Base-by-base conservation (phyloP, 1,139 yeast species). In the Pichia sp. region DNA sequence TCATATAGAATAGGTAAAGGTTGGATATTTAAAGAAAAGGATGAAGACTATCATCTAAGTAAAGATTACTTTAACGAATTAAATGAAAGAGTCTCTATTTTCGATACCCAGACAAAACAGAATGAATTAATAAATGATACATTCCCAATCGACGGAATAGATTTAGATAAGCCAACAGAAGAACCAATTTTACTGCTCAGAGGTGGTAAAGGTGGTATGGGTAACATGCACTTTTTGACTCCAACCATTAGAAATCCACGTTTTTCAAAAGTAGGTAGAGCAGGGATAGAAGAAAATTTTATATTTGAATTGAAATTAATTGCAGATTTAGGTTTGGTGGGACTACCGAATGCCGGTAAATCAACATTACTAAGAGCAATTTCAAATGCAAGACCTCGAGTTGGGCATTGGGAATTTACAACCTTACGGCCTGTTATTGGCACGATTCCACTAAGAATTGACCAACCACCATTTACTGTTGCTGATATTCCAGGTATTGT, bases 401-500 rank as follows among this genome's bases (percentile, higher is more conserved):
- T 92, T 13, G 98, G 97, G 0, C 95, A 89, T 64, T 92, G 97
- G 97, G 95, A 86, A 62, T 92, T 92, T 62, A 92, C 98, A 0
- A 92, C 98, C 1, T 69, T 92, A 49, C 88, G 82, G 55, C 98
- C 98, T 0, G 83, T 92, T 0, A 80, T 92, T 41, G 98, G 98
- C 2, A 90, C 97, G 0, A 85, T 92, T 20, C 73, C 75, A 45
- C 68, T 81, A 34, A 77, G 83, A 1, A 76, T 84, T 5, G 87
- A 83, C 53, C 76, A 77, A 53, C 80, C 77, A 11, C 83, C 88
- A 1, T 89, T 90, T 62, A 87, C 97, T 0, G 97, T 92, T 1
- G 97, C 97, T 1, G 98, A 92, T 68, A 92, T 92, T 52, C 98
- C 98, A 0, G 98, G 98, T 13, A 86, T 92, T 46, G 85, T 92